A percentile compares a stretch with the other conserved stretches of the same genome.
These are phyloP conservation scores for Geotrichum fermentans DNA, from an alignment of 1,139 yeast species.

Conservation along the genomic window DNA sequence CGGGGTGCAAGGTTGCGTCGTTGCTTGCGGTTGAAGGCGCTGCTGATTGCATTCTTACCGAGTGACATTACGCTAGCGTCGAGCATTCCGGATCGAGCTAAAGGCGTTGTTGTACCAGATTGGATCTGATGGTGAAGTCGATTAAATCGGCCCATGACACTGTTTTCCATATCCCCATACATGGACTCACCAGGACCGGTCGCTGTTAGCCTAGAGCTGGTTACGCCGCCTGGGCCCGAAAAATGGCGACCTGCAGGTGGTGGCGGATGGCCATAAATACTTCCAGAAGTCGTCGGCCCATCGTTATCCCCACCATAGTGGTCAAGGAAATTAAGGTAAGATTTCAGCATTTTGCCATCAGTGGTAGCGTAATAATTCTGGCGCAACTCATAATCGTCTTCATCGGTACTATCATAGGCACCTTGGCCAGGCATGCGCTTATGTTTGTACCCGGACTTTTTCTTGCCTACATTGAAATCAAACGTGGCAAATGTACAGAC, in stretches of 20 bases:
- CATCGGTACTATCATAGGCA: slow-evolving; percentile 21
- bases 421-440: slow-evolving; percentile 22
- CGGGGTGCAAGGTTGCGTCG: slow-evolving; percentile 1
- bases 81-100: slow-evolving; percentile 14
- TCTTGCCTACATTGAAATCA: slow-evolving; percentile 57
- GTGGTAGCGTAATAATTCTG: slow-evolving; percentile 49
- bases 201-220: slow-evolving; percentile 2
- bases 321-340: slow-evolving; percentile 80
- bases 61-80: slow-evolving; percentile 8
- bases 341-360: slow-evolving; percentile 88
- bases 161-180: slow-evolving; percentile 26
- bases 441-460: slow-evolving; percentile 31
- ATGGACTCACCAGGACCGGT: neutral
- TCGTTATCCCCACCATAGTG: slow-evolving; percentile 54
- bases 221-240: neutral
- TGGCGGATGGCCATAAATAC: slow-evolving; percentile 9
- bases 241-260: neutral
- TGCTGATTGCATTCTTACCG: slow-evolving; percentile 3
- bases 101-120: slow-evolving; percentile 13
- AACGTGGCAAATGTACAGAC: slow-evolving; percentile 94
- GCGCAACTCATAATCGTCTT: slow-evolving; percentile 19
- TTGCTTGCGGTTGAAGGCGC: slow-evolving; percentile 1
- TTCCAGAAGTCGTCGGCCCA: slow-evolving; percentile 15
- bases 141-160: slow-evolving; percentile 32
- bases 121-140: slow-evolving; percentile 18